These are phyloP conservation scores for Kwoniella europaea DNA, from an alignment of 768 basidiomycete species.

Conservation along the genomic window DNA sequence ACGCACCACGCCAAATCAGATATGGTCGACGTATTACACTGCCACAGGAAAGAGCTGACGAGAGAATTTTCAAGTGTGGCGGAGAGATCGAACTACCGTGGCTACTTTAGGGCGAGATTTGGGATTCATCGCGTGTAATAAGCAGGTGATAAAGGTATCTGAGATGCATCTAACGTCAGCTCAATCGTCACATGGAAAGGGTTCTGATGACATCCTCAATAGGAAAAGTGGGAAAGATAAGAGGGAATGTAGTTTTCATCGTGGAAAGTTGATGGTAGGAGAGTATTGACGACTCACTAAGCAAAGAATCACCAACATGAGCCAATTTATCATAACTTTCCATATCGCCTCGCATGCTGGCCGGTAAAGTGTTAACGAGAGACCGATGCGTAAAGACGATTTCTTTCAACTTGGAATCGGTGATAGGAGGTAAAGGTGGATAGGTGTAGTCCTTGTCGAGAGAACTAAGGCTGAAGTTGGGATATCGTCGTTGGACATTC, in stretches of 20 bases:
- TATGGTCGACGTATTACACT: not conserved
- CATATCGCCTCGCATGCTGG: not conserved
- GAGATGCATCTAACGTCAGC: not conserved
- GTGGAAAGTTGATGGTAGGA: too few species aligned
- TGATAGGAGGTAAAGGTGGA: slow-evolving; percentile 36
- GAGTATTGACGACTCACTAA: slow-evolving; percentile 12
- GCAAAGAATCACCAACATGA: slow-evolving; percentile 41
- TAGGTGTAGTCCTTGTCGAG: slow-evolving; percentile 14
- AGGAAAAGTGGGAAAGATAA: too few species aligned
- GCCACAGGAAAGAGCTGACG: not conserved
- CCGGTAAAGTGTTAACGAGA: not conserved
- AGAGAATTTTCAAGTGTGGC: not conserved
- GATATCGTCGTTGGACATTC: not conserved
- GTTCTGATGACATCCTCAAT: too few species aligned
- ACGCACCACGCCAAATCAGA: too few species aligned
- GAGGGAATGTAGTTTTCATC: too few species aligned
- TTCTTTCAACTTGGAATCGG: slow-evolving; percentile 15
- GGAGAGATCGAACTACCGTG: slow-evolving; percentile 3
- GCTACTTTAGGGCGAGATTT: not conserved
- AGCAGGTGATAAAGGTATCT: slow-evolving; percentile 20
- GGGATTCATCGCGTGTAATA: slow-evolving; percentile 10
- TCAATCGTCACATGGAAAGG: not conserved
- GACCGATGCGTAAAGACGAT: slow-evolving; percentile 40
- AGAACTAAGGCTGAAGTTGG: slow-evolving; percentile 8
- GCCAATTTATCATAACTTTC: slow-evolving; percentile 41